Percentiles rank a stretch among this genome's conserved stretches.
These are phyloP conservation scores for Rhinocladiella similis DNA, from an alignment of 2,329 filamentous ascomycete genomes.

Conservation along the genomic window DNA sequence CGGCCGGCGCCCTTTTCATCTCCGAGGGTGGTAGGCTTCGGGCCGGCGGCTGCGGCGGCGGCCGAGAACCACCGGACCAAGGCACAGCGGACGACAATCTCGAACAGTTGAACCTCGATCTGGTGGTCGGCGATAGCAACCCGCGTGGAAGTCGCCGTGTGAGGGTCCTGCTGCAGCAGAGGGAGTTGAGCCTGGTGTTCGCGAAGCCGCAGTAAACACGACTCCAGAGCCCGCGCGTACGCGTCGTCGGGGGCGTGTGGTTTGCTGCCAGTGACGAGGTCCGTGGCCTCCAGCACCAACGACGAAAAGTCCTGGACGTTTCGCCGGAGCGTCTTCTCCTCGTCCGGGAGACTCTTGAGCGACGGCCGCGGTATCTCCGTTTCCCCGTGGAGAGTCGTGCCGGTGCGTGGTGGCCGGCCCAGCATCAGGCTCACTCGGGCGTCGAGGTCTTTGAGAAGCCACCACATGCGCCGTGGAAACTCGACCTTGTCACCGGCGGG, in stretches of 20 bases:
- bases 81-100: constrained; percentile 14
- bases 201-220: constrained; percentile 5
- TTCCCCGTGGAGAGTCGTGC: too few relatives aligned
- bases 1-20: neutral
- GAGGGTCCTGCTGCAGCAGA: constrained; percentile 6
- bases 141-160: neutral
- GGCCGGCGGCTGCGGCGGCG: neutral
- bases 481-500: neutral
- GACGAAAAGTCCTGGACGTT: constrained; percentile 15
- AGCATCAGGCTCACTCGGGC: constrained; percentile 19
- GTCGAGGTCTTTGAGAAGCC: constrained; percentile 23
- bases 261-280: neutral
- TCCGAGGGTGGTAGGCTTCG: neutral
- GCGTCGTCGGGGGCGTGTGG: neutral
- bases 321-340: constrained; percentile 8
- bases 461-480: constrained; percentile 20
- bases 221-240: constrained; percentile 1
- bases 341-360: neutral
- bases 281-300: constrained; percentile 11
- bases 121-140: constrained; percentile 15
- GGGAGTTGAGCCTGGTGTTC: constrained; percentile 11
- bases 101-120: constrained; percentile 17
- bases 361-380: neutral
- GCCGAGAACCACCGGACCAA: constrained; percentile 2
- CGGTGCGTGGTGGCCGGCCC: constrained; percentile 11